phyloP scores from a whole-genome alignment of 2,329 filamentous ascomycete species.

The Thielaviopsis musarum region DNA sequence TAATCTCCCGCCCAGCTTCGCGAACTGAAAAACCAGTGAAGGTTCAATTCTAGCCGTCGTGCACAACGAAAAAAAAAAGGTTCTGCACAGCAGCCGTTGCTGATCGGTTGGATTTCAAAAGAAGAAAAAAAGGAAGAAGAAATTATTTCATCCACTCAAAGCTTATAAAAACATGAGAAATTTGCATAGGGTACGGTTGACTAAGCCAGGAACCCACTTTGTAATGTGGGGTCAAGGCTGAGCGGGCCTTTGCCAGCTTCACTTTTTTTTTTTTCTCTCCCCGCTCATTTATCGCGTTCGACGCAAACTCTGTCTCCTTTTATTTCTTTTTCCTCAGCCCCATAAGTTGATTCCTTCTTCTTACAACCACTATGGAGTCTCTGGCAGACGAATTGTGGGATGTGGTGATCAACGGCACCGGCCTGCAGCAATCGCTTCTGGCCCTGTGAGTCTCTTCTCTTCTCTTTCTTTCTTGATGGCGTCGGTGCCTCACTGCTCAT shows the following conservation, averaged over 20 bases:
- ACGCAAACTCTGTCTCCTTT: slow-evolving; percentile 13
- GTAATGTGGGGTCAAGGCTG: not conserved
- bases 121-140: slow-evolving; percentile 17
- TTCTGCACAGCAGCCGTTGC: slow-evolving; percentile 17
- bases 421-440: slow-evolving; percentile 61
- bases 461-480: not conserved
- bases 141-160: slow-evolving; percentile 15
- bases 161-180: not conserved
- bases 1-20: slow-evolving; percentile 45
- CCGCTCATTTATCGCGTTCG: slow-evolving; percentile 3
- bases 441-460: slow-evolving; percentile 44
- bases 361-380: slow-evolving; percentile 44
- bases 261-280: not conserved
- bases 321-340: slow-evolving; percentile 7
- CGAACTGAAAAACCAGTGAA: slow-evolving; percentile 24
- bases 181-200: not conserved
- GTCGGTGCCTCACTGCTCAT: slow-evolving; percentile 19
- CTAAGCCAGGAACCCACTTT: not conserved
- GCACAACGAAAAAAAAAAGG: slow-evolving; percentile 10
- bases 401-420: slow-evolving; percentile 63
- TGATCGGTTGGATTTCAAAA: slow-evolving; percentile 23
- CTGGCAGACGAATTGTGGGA: slow-evolving; percentile 62
- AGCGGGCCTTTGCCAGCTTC: not conserved
- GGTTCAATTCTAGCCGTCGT: slow-evolving; percentile 5
- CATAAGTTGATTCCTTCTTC: not conserved